Evolutionary conservation across 2,329 filamentous ascomycete species (phyloP).

Genomic region (Aotearoamyces nothofagi): DNA sequence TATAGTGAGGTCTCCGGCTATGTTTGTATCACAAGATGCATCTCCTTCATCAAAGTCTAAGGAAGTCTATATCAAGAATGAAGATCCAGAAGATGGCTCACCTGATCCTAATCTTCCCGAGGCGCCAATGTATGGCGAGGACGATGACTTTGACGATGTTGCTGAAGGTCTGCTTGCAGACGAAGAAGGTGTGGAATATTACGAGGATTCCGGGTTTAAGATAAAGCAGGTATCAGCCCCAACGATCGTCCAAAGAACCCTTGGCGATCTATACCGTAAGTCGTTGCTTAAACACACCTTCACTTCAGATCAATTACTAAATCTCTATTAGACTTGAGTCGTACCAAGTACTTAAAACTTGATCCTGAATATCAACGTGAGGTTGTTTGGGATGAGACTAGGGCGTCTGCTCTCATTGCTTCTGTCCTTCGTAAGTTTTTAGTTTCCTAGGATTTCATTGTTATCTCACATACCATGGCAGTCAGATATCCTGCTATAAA

Average conservation of each 20-base stretch:
- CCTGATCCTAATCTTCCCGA: not conserved
- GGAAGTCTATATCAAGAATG: not conserved
- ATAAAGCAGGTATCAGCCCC: slow-evolving; percentile 15
- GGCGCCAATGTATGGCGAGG: slow-evolving; percentile 5
- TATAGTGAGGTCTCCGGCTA: no score
- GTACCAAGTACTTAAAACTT: slow-evolving; percentile 22
- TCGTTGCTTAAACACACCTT: slow-evolving; percentile 1
- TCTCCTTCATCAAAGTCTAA: no score
- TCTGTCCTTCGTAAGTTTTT: slow-evolving; percentile 15
- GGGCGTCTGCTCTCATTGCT: slow-evolving; percentile 15
- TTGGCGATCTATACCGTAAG: slow-evolving; percentile 12
- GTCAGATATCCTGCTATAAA: no score
- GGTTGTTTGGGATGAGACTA: slow-evolving; percentile 26
- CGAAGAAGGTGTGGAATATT: slow-evolving; percentile 9
- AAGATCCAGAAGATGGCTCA: not conserved
- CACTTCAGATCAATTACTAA: slow-evolving; percentile 1
- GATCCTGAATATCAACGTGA: slow-evolving; percentile 30
- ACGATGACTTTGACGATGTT: slow-evolving; percentile 8
- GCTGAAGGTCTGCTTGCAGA: slow-evolving; percentile 11
- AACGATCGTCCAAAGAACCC: slow-evolving; percentile 10
- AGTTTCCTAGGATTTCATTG: no score
- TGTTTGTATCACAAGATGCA: no score
- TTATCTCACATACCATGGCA: no score
- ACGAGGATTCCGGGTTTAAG: slow-evolving; percentile 16
- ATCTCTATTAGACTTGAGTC: slow-evolving; percentile 12